These are phyloP conservation scores for Anthracocystis walkeri DNA, from an alignment of 1,284 basidiomycete species.

Conservation along the genomic window DNA sequence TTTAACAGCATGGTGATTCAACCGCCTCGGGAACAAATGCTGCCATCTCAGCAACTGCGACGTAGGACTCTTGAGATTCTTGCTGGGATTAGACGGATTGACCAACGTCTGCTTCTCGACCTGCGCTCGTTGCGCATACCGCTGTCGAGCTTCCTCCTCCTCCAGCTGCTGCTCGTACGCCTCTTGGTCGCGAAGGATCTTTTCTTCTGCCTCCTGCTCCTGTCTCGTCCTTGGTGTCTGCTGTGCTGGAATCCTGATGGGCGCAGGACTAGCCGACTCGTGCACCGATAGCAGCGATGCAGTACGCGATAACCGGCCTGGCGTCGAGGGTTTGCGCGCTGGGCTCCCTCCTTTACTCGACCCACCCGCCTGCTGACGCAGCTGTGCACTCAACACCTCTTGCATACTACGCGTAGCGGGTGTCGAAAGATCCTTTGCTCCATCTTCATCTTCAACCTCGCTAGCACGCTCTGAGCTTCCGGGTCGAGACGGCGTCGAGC, in stretches of 20 bases:
- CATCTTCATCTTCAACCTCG: conserved; percentile 11
- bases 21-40: conserved; percentile 81
- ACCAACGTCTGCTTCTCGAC: conserved; percentile 66
- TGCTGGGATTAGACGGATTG: conserved; percentile 66
- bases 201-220: conserved; percentile 49
- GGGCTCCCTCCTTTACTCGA: conserved; percentile 29
- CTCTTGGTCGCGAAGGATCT: conserved; percentile 56
- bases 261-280: conserved; percentile 43
- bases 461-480: conserved; percentile 4
- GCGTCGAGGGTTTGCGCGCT: conserved; percentile 14
- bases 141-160: conserved; percentile 57
- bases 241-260: conserved; percentile 60
- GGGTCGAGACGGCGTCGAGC: conserved; percentile 19
- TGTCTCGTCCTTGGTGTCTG: conserved; percentile 33
- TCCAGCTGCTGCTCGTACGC: conserved; percentile 59
- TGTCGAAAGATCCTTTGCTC: conserved; percentile 25
- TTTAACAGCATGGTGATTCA: conserved; percentile 88
- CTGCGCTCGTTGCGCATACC: conserved; percentile 60
- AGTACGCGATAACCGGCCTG: conserved; percentile 32
- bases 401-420: conserved; percentile 58
- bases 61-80: conserved; percentile 38
- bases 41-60: conserved; percentile 74
- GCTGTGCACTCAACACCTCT: conserved; percentile 48
- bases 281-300: conserved; percentile 47
- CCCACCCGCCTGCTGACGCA: conserved; percentile 42